Percentiles rank a stretch among this genome's conserved stretches.
Evolutionary conservation across 2,329 filamentous ascomycete genomes (phyloP).

Genomic region (Xylaria sp.): DNA sequence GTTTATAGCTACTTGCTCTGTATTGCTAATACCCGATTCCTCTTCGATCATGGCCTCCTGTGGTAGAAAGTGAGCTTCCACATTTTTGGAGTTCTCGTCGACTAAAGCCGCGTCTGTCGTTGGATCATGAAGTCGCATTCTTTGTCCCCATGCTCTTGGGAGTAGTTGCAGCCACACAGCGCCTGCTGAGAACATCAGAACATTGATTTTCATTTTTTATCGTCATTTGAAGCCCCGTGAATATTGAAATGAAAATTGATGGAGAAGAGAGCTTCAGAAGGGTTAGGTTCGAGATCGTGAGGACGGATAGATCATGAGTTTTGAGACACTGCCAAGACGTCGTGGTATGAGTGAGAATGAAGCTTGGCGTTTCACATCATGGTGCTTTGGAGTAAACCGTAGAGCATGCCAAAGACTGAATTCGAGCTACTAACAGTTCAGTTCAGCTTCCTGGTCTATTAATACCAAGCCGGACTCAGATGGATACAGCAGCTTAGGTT

Average conservation of each 20-base stretch:
- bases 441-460: too few relatives aligned
- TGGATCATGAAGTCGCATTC: conserved; percentile 35
- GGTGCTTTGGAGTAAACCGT: background rate
- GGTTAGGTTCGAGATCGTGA: conserved; percentile 14
- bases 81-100: conserved; percentile 33
- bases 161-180: conserved; percentile 19
- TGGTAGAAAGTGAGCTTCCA: conserved; percentile 32
- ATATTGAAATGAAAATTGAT: background rate
- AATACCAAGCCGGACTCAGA: too few relatives aligned
- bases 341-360: conserved; percentile 16
- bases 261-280: background rate
- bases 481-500: too few relatives aligned
- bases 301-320: conserved; percentile 14
- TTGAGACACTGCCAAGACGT: conserved; percentile 42
- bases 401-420: too few relatives aligned
- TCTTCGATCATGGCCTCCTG: conserved; percentile 40
- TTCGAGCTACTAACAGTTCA: too few relatives aligned
- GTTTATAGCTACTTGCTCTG: conserved; percentile 30
- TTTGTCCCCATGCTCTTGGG: conserved; percentile 31
- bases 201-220: conserved; percentile 13
- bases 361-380: conserved; percentile 45
- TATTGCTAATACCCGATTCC: conserved; percentile 1
- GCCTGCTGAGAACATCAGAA: conserved; percentile 23
- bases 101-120: conserved; percentile 30
- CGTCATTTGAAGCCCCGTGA: background rate